Percentiles rank a stretch among this genome's conserved stretches.
Evolutionary conservation across 768 basidiomycete species (phyloP).

Genomic region (Rhodotorula taiwanensis): DNA sequence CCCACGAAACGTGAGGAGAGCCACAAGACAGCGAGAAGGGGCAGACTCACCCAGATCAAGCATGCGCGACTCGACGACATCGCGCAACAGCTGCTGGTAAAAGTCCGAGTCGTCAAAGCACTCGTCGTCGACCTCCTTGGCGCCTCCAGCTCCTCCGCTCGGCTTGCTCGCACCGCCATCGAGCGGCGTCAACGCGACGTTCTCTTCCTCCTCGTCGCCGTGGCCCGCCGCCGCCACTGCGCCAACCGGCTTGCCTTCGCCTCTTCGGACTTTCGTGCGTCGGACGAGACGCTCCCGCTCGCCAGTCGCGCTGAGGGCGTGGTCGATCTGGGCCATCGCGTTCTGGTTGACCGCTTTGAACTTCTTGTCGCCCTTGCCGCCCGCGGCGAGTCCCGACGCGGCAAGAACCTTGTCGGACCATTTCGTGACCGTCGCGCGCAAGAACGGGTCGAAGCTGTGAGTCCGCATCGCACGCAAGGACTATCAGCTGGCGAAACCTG

Average conservation of each 20-base stretch:
- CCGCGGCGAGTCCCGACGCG: conserved; percentile 61
- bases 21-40: neutral
- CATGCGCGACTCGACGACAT: conserved; percentile 70
- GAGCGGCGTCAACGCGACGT: neutral
- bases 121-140: conserved; percentile 37
- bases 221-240: neutral
- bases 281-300: conserved; percentile 50
- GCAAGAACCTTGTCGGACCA: conserved; percentile 96
- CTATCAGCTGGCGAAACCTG: too few relatives aligned
- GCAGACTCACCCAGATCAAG: conserved; percentile 33
- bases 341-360: conserved; percentile 53
- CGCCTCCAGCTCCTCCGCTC: neutral
- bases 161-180: conserved; percentile 34
- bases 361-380: conserved; percentile 55
- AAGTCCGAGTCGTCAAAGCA: conserved; percentile 85
- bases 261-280: conserved; percentile 57
- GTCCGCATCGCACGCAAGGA: neutral
- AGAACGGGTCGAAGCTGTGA: conserved; percentile 53
- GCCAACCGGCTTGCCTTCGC: conserved; percentile 46
- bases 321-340: conserved; percentile 38
- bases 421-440: conserved; percentile 71
- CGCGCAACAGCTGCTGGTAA: conserved; percentile 83
- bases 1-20: neutral
- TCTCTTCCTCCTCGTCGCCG: conserved; percentile 15
- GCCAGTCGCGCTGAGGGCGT: conserved; percentile 22